Percentiles rank a stretch among this genome's conserved stretches.
Conservation (phyloP, 257 asterid species). For the Fraxinus americana region DNA sequence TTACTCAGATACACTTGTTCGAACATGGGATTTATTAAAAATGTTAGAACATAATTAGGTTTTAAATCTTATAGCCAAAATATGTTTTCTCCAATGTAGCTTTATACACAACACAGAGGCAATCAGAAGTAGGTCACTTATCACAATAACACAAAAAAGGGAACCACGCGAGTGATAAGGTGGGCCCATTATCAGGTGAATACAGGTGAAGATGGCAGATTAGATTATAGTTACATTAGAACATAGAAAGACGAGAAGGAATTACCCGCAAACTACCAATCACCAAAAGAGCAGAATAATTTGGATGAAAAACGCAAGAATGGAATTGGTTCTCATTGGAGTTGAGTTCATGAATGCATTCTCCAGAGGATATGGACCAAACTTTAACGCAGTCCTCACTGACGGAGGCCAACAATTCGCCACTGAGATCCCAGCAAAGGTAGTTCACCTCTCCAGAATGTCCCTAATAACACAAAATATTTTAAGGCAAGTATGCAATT, state of each 20-base stretch:
- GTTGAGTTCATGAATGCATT: slow-evolving; percentile 80
- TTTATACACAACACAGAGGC: not conserved
- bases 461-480: slow-evolving; percentile 52
- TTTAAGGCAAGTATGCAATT: not conserved
- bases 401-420: slow-evolving; percentile 88
- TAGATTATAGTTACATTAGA: not conserved
- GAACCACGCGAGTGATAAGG: not conserved
- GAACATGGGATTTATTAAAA: not conserved
- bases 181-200: not conserved
- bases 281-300: slow-evolving; percentile 81
- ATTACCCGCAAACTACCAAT: slow-evolving; percentile 83
- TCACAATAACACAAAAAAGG: not conserved
- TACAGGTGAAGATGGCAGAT: not conserved
- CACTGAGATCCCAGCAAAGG: slow-evolving; percentile 94
- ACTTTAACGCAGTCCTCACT: slow-evolving; percentile 92
- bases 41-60: not conserved
- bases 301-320: slow-evolving; percentile 96
- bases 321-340: slow-evolving; percentile 78
- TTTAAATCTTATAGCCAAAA: not conserved
- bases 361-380: slow-evolving; percentile 87
- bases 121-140: not conserved
- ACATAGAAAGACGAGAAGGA: not conserved
- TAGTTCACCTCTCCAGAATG: slow-evolving; percentile 80
- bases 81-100: not conserved
- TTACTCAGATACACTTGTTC: not conserved